Base-by-base conservation (phyloP, 169 alveolate genomes). In the Eimeria acervulina region DNA sequence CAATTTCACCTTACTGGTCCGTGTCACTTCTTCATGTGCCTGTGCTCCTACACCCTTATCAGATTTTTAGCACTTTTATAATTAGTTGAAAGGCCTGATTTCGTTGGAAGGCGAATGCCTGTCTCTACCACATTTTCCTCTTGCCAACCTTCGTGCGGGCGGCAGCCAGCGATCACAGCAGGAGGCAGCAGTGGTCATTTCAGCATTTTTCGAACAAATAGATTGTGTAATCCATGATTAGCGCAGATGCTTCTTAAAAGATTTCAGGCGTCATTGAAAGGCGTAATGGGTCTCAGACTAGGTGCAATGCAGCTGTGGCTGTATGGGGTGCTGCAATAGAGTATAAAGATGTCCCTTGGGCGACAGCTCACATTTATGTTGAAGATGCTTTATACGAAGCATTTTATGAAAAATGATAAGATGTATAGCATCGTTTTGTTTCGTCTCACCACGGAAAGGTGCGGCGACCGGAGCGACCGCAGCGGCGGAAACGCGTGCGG, bases 401-500 rank as follows among this genome's bases (percentile, higher is more conserved):
- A 8, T 7, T n/a, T 66, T 31, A 66, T 31, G n/a, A 7, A 66
- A 66, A 66, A 66, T 66, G 78, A 40, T 28, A 6, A 44, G 78
- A 31, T 6, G 12, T 13, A 6, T 8, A 28, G 19, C 78, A 31
- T 66, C 17, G 42, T 1, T 44, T 31, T 21, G 31, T 12, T 31
- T 66, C 78, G 42, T 31, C 78, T 66, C 78, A 66, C 40, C 19
- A 21, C 78, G 17, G 10, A 66, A 66, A 66, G 78, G 78, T 28
- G 78, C 78, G 40, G 78, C 78, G 44, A 44, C 78, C 42, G 44
- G 72, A 31, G 44, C 74, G 78, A 66, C 31, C 78, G 78, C 78
- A 66, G 78, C 78, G 78, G 78, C 78, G 78, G 78, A 66, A 66
- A 66, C 78, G 78, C 78, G 78, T 66, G 78, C 78, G 78, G 78